Conservation (phyloP, 257 asterid species). For the Solanum pennellii region DNA sequence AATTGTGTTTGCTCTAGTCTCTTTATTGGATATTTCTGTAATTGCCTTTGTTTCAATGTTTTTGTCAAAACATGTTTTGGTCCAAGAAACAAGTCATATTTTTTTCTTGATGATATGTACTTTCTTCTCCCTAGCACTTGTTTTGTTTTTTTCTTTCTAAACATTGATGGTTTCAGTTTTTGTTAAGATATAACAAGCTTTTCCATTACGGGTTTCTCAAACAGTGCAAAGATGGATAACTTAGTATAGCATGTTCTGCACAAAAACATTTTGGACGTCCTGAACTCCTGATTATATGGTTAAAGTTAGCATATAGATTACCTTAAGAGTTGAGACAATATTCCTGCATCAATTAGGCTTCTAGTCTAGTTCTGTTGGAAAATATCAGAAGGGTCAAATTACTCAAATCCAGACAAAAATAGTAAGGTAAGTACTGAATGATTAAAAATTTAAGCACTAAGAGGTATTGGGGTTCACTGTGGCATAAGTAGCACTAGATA, state of each 20-base stretch:
- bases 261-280: conserved; percentile 52
- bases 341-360: background rate
- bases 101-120: background rate
- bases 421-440: conserved; percentile 22
- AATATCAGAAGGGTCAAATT: conserved; percentile 33
- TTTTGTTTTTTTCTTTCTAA: too few relatives aligned
- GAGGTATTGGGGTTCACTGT: background rate
- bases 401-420: conserved; percentile 59
- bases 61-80: conserved; percentile 73
- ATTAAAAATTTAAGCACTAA: conserved; percentile 35
- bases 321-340: background rate
- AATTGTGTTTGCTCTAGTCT: conserved; percentile 7
- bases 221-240: conserved; percentile 8
- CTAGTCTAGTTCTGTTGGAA: background rate
- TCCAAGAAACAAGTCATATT: conserved; percentile 57
- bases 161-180: too few relatives aligned
- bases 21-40: conserved; percentile 35
- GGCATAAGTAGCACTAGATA: background rate
- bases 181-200: conserved; percentile 22
- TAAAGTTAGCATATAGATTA: background rate
- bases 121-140: background rate
- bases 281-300: conserved; percentile 19
- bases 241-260: conserved; percentile 31
- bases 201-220: conserved; percentile 53
- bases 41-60: conserved; percentile 23